A percentile compares a stretch with the other conserved stretches of the same genome.
Conservation (phyloP, 2,329 filamentous ascomycete species). For the Epicoccum nigrum region DNA sequence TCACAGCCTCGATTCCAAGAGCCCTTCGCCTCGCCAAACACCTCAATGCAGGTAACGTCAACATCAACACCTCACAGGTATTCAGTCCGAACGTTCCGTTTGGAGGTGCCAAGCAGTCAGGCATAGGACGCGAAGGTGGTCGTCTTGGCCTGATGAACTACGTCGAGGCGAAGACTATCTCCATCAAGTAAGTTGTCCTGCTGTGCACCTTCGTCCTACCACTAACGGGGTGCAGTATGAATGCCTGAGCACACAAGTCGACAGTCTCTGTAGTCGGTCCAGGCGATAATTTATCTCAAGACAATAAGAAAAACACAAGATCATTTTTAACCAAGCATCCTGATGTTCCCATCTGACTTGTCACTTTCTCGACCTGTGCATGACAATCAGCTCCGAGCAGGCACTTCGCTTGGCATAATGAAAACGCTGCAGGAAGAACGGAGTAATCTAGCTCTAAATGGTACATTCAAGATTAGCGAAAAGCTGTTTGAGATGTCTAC, state of each 20-base stretch:
- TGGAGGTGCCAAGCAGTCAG: slow-evolving; percentile 43
- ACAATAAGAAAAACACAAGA: no score
- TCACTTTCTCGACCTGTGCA: no score
- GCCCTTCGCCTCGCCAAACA: slow-evolving; percentile 38
- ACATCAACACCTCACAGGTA: slow-evolving; percentile 35
- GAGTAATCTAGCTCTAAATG: no score
- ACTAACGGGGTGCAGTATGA: slow-evolving; percentile 9
- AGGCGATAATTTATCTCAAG: no score
- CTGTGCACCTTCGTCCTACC: neutral
- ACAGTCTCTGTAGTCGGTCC: neutral
- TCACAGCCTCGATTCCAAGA: slow-evolving; percentile 32
- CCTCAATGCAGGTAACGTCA: slow-evolving; percentile 42
- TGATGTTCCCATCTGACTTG: no score
- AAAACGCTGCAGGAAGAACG: no score
- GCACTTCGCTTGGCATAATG: no score
- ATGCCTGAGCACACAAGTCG: neutral
- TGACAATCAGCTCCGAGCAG: no score
- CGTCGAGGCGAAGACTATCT: slow-evolving; percentile 41
- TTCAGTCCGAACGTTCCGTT: slow-evolving; percentile 35
- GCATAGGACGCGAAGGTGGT: slow-evolving; percentile 42
- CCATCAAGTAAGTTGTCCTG: slow-evolving; percentile 34
- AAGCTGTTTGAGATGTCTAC: no score
- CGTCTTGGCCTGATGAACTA: slow-evolving; percentile 40
- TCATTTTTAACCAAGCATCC: no score
- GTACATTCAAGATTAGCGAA: no score